Percentiles rank a stretch among this genome's conserved stretches.
Conservation (phyloP, 129 eudicot species). For the Sambucus nigra region DNA sequence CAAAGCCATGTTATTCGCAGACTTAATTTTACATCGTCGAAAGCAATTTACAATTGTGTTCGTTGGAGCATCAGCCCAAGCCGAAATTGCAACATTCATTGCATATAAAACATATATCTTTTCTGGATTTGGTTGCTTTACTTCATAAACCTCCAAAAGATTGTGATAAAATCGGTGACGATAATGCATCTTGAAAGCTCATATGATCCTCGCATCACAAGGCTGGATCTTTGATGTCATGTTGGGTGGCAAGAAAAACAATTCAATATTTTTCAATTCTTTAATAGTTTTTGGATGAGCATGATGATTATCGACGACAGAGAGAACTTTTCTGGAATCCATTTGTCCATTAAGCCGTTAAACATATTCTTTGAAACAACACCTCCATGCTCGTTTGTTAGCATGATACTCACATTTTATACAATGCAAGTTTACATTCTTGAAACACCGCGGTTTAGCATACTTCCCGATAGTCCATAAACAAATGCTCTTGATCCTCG, state of each 20-base stretch:
- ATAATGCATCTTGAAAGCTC: slow-evolving; percentile 22
- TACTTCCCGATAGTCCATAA: slow-evolving; percentile 5
- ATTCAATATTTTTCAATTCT: slow-evolving; percentile 17
- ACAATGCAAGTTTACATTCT: background rate
- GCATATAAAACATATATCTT: slow-evolving; percentile 22
- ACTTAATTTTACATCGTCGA: no score
- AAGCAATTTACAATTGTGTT: no score
- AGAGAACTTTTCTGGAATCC: no score
- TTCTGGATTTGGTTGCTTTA: slow-evolving; percentile 14
- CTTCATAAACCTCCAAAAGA: background rate
- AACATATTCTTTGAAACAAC: slow-evolving; percentile 9
- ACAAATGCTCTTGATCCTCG: background rate
- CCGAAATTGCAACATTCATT: slow-evolving; percentile 18
- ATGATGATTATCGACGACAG: no score
- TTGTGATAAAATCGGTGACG: background rate
- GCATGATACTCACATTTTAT: background rate
- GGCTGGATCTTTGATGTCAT: slow-evolving; percentile 23
- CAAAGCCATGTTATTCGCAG: no score
- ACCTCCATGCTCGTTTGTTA: slow-evolving; percentile 1
- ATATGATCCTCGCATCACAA: slow-evolving; percentile 20
- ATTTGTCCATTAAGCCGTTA: no score
- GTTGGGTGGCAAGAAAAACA: slow-evolving; percentile 22
- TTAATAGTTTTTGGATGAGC: slow-evolving; percentile 24
- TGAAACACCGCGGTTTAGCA: slow-evolving; percentile 6
- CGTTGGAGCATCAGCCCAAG: no score